These are phyloP conservation scores for Rhizophagus sp. DNA, from an alignment of 192 early-diverging fungal species.

Conservation along the genomic window DNA sequence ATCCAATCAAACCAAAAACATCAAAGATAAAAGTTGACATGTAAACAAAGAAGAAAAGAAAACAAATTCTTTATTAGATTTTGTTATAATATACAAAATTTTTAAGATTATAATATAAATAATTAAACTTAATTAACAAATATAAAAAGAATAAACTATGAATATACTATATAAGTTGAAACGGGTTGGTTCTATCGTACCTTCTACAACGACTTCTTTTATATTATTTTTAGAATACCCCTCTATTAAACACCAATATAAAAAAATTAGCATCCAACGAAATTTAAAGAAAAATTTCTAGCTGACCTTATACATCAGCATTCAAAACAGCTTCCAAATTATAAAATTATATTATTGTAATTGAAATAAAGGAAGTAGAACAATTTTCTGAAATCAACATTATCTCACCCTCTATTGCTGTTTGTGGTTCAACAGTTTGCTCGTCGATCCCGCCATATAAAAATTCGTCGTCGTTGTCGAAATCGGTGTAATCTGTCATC, in stretches of 20 bases:
- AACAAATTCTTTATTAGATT: neutral
- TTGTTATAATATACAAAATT: neutral
- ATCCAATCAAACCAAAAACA: neutral
- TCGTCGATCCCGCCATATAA: neutral
- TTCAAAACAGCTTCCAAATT: neutral
- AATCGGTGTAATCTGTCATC: neutral
- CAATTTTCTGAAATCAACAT: neutral
- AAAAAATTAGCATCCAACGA: neutral
- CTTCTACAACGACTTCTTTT: neutral
- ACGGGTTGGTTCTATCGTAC: neutral
- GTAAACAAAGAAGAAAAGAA: neutral
- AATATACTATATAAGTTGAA: neutral
- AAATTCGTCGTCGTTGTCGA: neutral
- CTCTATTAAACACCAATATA: neutral
- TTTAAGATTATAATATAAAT: neutral
- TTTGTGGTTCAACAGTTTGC: neutral
- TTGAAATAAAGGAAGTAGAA: neutral
- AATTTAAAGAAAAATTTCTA: neutral
- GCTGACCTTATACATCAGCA: no score
- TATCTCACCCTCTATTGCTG: neutral
- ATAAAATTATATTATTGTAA: neutral
- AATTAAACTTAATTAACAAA: neutral
- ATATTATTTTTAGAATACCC: neutral
- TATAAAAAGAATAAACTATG: neutral
- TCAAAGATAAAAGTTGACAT: neutral